Evolutionary conservation across 1,284 basidiomycete genomes (phyloP).

Genomic region (Ganoderma boninense): DNA sequence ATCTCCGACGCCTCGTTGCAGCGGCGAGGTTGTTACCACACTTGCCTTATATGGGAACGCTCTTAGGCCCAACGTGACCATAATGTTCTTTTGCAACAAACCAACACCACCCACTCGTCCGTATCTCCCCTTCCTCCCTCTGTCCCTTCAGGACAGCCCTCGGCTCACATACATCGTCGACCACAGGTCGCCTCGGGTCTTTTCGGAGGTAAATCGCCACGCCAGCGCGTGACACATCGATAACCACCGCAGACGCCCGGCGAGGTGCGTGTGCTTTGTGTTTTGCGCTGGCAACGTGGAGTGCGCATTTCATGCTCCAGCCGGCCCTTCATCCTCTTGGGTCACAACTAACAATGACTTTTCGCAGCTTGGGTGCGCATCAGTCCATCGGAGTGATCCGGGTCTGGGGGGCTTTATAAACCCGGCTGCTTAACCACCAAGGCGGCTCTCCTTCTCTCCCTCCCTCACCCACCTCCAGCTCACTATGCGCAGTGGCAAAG

Average conservation of each 20-base stretch:
- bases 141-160: neutral
- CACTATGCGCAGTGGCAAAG: slow-evolving; percentile 16
- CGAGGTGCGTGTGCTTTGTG: slow-evolving; percentile 19
- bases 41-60: slow-evolving; percentile 22
- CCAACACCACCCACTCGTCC: slow-evolving; percentile 20
- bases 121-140: slow-evolving; percentile 8
- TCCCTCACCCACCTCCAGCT: slow-evolving; percentile 4
- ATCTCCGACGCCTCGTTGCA: slow-evolving; percentile 29
- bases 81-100: slow-evolving; percentile 26
- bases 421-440: slow-evolving; percentile 22
- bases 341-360: slow-evolving; percentile 4
- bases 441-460: slow-evolving; percentile 14
- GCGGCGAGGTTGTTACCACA: slow-evolving; percentile 24
- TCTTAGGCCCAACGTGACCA: slow-evolving; percentile 21
- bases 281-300: slow-evolving; percentile 28
- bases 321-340: neutral
- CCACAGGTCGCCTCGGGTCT: neutral
- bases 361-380: slow-evolving; percentile 10
- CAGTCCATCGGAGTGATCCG: slow-evolving; percentile 24
- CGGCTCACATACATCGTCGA: neutral
- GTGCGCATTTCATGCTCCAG: slow-evolving; percentile 15
- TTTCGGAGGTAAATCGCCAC: neutral
- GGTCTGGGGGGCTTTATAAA: slow-evolving; percentile 16
- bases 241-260: slow-evolving; percentile 28
- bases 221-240: slow-evolving; percentile 22